phyloP scores from a whole-genome alignment of 768 basidiomycete species.

The Trametes cubensis region DNA sequence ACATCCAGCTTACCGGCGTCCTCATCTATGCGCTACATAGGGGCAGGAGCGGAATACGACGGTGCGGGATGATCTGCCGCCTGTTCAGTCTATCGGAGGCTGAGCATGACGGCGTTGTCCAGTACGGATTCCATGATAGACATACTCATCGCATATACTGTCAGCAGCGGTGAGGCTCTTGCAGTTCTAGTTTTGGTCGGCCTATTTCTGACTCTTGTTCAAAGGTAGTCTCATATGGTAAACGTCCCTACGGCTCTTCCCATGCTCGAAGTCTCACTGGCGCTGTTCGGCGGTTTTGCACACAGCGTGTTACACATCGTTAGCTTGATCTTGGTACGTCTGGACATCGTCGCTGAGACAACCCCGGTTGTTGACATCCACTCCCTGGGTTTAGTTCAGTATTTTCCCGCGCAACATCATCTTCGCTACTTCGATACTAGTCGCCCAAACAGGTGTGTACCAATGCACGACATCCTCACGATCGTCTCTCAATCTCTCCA shows the following conservation, averaged over 20 bases:
- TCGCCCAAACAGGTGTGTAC: neutral
- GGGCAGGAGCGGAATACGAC: neutral
- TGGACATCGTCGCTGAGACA: no score
- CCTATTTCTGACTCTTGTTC: neutral
- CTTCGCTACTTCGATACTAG: neutral
- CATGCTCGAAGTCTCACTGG: no score
- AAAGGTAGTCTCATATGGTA: neutral
- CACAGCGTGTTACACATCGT: neutral
- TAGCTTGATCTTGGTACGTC: neutral
- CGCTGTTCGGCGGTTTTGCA: no score
- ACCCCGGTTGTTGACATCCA: neutral
- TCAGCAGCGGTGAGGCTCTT: neutral
- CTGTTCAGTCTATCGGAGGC: no score
- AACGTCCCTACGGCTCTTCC: neutral
- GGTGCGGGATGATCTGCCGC: neutral
- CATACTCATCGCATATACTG: neutral
- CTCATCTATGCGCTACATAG: slow-evolving; percentile 1
- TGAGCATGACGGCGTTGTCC: no score
- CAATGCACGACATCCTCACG: no score
- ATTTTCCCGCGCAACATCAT: neutral
- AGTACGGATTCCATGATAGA: slow-evolving; percentile 1
- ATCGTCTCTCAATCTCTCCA: no score
- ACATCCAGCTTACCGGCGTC: neutral
- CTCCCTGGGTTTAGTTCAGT: neutral
- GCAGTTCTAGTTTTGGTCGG: no score